phyloP scores from a whole-genome alignment of 2,329 filamentous ascomycete genomes.

The Tolypocladium inflatum region DNA sequence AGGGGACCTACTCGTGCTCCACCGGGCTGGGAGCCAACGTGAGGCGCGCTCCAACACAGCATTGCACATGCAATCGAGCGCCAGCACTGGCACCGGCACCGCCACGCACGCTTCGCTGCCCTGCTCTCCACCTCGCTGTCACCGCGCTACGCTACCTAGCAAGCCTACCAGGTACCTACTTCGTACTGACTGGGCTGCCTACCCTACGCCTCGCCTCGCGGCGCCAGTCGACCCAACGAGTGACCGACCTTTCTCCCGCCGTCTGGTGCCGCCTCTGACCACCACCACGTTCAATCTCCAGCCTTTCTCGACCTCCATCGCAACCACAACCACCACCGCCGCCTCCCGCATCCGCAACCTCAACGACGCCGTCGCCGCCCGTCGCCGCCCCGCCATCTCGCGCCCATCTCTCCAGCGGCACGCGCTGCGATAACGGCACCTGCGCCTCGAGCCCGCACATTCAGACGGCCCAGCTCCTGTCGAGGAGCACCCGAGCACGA shows the following conservation, averaged over 20 bases:
- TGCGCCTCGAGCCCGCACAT: not conserved
- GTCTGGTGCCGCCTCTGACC: not conserved
- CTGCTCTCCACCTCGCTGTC: not conserved
- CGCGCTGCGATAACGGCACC: conserved; percentile 13
- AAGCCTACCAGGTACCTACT: too few species aligned
- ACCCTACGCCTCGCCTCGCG: not conserved
- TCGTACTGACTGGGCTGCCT: not conserved
- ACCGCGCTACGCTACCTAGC: not conserved
- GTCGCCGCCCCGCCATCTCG: conserved; percentile 2
- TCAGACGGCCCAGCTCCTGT: conserved; percentile 19
- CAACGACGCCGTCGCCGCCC: not conserved
- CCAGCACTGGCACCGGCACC: not conserved
- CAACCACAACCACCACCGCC: conserved; percentile 1
- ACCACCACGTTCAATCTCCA: not conserved
- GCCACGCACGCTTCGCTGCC: too few species aligned
- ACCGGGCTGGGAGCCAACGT: not conserved
- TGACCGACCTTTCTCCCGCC: not conserved
- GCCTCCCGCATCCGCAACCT: conserved; percentile 2
- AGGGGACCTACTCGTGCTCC: not conserved
- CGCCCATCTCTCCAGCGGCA: conserved; percentile 8
- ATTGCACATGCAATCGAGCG: not conserved
- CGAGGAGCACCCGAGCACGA: conserved; percentile 27
- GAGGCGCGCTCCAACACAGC: not conserved
- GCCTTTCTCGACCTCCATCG: not conserved
- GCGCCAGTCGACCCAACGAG: not conserved